Base-by-base conservation (phyloP, 2,329 filamentous ascomycete genomes). In the Arthrocladium fulminans region DNA sequence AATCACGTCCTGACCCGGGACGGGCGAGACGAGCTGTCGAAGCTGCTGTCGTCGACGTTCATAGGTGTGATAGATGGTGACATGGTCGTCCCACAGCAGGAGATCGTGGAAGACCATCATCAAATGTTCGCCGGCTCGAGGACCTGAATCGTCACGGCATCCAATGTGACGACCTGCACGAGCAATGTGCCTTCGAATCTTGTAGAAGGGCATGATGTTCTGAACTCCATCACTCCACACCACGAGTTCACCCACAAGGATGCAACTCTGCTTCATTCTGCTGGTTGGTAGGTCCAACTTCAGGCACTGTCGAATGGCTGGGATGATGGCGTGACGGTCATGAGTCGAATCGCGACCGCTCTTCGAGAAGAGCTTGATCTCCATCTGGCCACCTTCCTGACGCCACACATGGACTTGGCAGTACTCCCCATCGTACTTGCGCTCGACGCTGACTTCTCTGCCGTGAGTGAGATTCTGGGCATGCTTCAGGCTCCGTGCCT, bases 361-460 rank as follows among this genome's bases (percentile, higher is more conserved):
- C 63, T 95, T 95, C 8, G 88, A 94, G 61, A 92, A 94, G 24
- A 95, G 89, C 54, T 84, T 82, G 23, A 94, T 79, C 40, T 73
- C 75, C 1, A 73, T 61, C 17, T 35, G 13, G 10, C 47, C 17
- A n/a, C 68, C 67, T 43, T 76, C 78, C 7, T 69, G 68, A 5
- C 86, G 67, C 59, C 94, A 80, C 30, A 95, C 70, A 59, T 95
- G 88, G 24, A 95, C 80, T 63, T 95, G 88, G 57, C 86, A 94
- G 56, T 92, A 95, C 64, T 94, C 88, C 9, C 86, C 88, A 58
- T 94, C 88, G 52, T 92, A 79, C 61, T 94, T 94, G 45, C 81
- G 74, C 63, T 94, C 87, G 20, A 88, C 75, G 50, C 83, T 86
- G 10, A 35, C 32, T 15, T 35, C 32, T 35, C 32, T 9, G 32